Percentiles rank a stretch among this genome's conserved stretches.
Evolutionary conservation across 2,329 filamentous ascomycete genomes (phyloP).

Genomic region (Claviceps monticola): DNA sequence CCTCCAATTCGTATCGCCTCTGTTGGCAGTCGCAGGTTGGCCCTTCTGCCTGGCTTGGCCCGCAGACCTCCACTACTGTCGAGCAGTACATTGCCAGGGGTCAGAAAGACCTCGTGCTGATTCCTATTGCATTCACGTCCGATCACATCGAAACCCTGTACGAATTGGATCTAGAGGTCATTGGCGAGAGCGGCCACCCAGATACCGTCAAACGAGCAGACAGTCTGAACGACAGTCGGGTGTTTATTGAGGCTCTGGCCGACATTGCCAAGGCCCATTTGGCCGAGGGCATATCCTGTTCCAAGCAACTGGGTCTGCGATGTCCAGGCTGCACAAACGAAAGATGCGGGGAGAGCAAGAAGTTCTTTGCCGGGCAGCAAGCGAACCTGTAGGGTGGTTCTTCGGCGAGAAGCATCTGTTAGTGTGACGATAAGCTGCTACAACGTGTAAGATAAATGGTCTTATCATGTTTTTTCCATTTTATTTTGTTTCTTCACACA

Average conservation of each 20-base stretch:
- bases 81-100: conserved; percentile 81
- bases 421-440: conserved; percentile 3
- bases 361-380: conserved; percentile 42
- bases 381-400: conserved; percentile 9
- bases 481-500: background rate
- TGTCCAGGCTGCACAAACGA: conserved; percentile 92
- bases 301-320: conserved; percentile 73
- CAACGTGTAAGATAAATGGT: conserved; percentile 1
- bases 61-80: conserved; percentile 81
- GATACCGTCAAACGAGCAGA: conserved; percentile 82
- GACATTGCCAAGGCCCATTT: conserved; percentile 76
- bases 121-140: conserved; percentile 96
- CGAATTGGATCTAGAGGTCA: conserved; percentile 89
- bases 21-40: conserved; percentile 99
- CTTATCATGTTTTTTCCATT: background rate
- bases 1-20: conserved; percentile 81
- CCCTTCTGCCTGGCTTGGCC: conserved; percentile 86
- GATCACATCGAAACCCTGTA: conserved; percentile 97
- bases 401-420: background rate
- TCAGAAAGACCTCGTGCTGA: conserved; percentile 77
- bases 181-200: conserved; percentile 65
- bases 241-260: conserved; percentile 83
- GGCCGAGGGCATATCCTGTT: conserved; percentile 52
- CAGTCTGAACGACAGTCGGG: conserved; percentile 76
- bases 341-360: conserved; percentile 65